These are phyloP conservation scores for Aspergillus tubingensis DNA, from an alignment of 2,329 filamentous ascomycete species.

Conservation along the genomic window DNA sequence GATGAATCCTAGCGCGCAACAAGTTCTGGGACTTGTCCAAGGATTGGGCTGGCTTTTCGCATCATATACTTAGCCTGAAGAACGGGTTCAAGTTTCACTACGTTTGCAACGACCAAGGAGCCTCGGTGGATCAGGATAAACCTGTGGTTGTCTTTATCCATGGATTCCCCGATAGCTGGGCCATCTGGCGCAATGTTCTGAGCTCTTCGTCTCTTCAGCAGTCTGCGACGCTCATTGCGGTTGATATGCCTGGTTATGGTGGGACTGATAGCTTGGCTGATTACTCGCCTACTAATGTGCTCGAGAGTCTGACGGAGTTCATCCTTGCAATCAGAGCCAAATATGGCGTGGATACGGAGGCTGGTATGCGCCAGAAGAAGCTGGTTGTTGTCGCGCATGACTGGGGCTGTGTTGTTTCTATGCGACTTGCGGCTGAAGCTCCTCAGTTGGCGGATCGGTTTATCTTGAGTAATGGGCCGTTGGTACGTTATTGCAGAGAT, in stretches of 20 bases:
- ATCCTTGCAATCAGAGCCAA: constrained; percentile 53
- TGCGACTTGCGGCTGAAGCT: constrained; percentile 61
- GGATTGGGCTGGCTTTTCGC: constrained; percentile 49
- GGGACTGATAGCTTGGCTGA: constrained; percentile 55
- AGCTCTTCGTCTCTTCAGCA: constrained; percentile 40
- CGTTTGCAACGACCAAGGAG: constrained; percentile 44
- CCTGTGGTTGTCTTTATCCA: constrained; percentile 58
- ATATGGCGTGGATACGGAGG: constrained; percentile 43
- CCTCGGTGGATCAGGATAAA: constrained; percentile 22
- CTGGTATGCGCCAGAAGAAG: constrained; percentile 41
- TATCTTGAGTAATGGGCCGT: constrained; percentile 55
- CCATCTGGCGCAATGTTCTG: constrained; percentile 56
- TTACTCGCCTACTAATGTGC: constrained; percentile 54
- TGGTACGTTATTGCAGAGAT: constrained; percentile 44
- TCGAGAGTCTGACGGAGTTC: constrained; percentile 57
- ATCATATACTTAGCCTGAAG: constrained; percentile 54
- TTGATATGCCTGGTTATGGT: constrained; percentile 62
- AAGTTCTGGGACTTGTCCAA: constrained; percentile 57
- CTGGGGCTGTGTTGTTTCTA: constrained; percentile 57
- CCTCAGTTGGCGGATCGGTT: constrained; percentile 57
- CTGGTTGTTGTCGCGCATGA: constrained; percentile 56
- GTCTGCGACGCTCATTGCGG: constrained; percentile 52
- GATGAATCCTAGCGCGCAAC: constrained; percentile 47
- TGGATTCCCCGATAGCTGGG: constrained; percentile 62
- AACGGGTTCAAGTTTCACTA: constrained; percentile 58